These are phyloP conservation scores for Aspergillus sp. DNA, from an alignment of 2,329 filamentous ascomycete species.

Conservation along the genomic window DNA sequence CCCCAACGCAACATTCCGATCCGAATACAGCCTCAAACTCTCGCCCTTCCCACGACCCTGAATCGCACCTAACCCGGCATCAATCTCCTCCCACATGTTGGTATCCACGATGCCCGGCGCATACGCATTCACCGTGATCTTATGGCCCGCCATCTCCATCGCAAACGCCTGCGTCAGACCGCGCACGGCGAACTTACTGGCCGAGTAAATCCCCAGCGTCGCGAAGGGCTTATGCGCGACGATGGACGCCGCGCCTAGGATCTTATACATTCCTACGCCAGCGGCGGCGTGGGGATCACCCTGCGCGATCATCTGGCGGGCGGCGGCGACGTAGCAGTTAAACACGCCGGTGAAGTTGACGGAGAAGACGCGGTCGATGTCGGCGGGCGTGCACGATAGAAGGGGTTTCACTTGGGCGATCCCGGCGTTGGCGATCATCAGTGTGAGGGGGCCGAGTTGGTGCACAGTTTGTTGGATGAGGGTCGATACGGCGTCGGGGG, in stretches of 20 bases:
- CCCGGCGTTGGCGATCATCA: conserved; percentile 62
- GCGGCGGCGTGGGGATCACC: conserved; percentile 39
- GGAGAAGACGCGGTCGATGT: conserved; percentile 60
- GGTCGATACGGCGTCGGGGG: conserved; percentile 50
- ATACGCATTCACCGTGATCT: conserved; percentile 67
- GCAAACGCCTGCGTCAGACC: conserved; percentile 66
- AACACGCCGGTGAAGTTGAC: conserved; percentile 66
- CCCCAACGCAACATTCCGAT: conserved; percentile 57
- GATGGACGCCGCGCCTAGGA: conserved; percentile 56
- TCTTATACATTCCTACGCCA: conserved; percentile 39
- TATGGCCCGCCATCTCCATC: conserved; percentile 63
- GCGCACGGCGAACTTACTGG: conserved; percentile 66
- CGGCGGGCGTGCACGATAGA: conserved; percentile 57
- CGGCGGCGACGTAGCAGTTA: conserved; percentile 64
- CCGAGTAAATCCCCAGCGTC: conserved; percentile 62
- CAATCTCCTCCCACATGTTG: conserved; percentile 68
- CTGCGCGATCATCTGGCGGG: conserved; percentile 65
- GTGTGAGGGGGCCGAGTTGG: conserved; percentile 52
- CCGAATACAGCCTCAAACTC: conserved; percentile 55
- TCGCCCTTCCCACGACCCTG: conserved; percentile 53
- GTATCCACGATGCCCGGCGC: conserved; percentile 68
- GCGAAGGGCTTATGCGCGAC: conserved; percentile 62
- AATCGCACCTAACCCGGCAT: conserved; percentile 57
- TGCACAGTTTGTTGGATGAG: conserved; percentile 55
- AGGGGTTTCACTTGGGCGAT: conserved; percentile 58